Percentiles rank a stretch among this genome's conserved stretches.
Conservation (phyloP, 2,329 filamentous ascomycete species). For the Nigrospora sphaerica region DNA sequence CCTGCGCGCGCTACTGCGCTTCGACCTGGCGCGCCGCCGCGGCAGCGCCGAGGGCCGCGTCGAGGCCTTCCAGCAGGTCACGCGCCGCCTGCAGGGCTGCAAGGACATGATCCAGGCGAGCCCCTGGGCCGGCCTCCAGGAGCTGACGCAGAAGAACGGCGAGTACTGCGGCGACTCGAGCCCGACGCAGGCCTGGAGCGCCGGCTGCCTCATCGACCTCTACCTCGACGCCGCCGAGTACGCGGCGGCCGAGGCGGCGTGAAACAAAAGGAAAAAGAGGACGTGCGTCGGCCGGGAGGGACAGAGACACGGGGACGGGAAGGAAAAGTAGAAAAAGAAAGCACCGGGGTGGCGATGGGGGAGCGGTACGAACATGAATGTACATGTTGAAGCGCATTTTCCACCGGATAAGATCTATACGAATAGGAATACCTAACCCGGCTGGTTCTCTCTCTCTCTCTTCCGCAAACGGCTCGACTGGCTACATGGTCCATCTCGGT, state of each 20-base stretch:
- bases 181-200: slow-evolving; percentile 94
- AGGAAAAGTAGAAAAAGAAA: no score
- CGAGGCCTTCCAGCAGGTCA: slow-evolving; percentile 94
- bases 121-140: slow-evolving; percentile 84
- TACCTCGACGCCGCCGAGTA: slow-evolving; percentile 78
- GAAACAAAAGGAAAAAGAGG: slow-evolving; percentile 2
- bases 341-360: no score
- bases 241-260: slow-evolving; percentile 1
- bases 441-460: no score
- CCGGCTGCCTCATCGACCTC: slow-evolving; percentile 87
- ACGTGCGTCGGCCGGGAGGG: no score
- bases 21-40: slow-evolving; percentile 70
- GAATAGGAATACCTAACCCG: no score
- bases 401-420: no score
- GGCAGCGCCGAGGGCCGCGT: slow-evolving; percentile 54
- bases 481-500: no score
- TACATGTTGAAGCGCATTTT: no score
- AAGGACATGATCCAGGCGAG: slow-evolving; percentile 76
- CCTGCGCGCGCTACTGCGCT: slow-evolving; percentile 82
- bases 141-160: slow-evolving; percentile 87
- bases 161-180: slow-evolving; percentile 81
- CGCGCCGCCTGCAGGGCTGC: slow-evolving; percentile 71
- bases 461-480: no score
- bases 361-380: no score
- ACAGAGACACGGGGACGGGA: no score